Evolutionary conservation across 345 rosid genomes (phyloP).

Genomic region (Gossypium turneri): DNA sequence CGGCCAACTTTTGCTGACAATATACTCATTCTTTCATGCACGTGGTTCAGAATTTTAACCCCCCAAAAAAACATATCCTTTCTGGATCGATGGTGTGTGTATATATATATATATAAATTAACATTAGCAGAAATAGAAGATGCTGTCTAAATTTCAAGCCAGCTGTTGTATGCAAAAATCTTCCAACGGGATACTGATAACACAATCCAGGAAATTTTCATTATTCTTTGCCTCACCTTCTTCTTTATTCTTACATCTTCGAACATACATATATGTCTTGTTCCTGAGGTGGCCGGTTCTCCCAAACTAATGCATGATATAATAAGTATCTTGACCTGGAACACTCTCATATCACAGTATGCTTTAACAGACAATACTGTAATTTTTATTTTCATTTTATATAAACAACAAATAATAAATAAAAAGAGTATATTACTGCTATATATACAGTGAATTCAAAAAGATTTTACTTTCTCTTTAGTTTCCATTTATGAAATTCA

Average conservation of each 20-base stretch:
- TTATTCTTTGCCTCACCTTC: constrained; percentile 17
- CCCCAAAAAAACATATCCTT: neutral
- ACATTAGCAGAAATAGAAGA: neutral
- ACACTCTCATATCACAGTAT: neutral
- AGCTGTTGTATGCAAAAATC: constrained; percentile 1
- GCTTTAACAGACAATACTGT: neutral
- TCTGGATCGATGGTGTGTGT: neutral
- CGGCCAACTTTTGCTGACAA: neutral
- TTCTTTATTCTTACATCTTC: constrained; percentile 22
- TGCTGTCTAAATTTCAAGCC: neutral
- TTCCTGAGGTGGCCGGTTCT: neutral
- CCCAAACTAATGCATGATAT: neutral
- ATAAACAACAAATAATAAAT: neutral
- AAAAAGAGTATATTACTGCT: neutral
- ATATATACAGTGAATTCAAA: neutral
- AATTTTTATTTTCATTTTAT: neutral
- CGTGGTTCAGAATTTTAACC: neutral
- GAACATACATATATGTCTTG: neutral
- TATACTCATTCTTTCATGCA: constrained; percentile 1
- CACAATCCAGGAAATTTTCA: constrained; percentile 19
- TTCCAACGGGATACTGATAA: constrained; percentile 4
- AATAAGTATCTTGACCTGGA: neutral
- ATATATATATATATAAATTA: neutral
- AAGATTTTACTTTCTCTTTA: neutral
- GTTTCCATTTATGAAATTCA: neutral